Base-by-base conservation (phyloP, 140 eudicot species). In the Bidens hawaiensis region DNA sequence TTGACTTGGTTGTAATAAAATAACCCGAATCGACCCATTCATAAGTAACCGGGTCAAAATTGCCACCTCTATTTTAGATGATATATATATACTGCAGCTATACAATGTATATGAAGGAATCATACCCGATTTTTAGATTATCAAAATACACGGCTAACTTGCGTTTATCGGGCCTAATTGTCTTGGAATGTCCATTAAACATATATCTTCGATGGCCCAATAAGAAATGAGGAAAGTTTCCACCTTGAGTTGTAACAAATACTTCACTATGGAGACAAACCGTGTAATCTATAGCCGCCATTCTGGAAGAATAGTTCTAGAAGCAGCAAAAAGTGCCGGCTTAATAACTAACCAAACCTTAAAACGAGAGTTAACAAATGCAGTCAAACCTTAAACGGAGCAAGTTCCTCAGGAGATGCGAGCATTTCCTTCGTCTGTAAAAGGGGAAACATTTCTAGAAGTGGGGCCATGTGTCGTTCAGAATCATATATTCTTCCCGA, bases 251-350 rank as follows among this genome's bases (percentile, higher is more conserved):
- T 28, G 97, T 90, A 36, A 90, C 96, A 78, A 90, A 90, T 10
- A 90, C 97, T 73, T 90, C 97, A 58, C 97, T 86, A 52, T 90
- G 96, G 25, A 90, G 96, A 81, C 97, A 90, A 1, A 90, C 97
- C 4, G 96, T 90, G 74, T 90, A 90, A 73, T 90, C 97, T 73
- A 90, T 84, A 46, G 96, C 96, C 31, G 97, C 97, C 97, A 90
- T 87, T 76, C 97, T 79, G 50, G 97, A 90, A 60, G 97, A 90
- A 65, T 75, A 90, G 65, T 87, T 84, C 97, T 91, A 80, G 21
- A 80, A 68, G 36, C 75, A 71, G 71, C 11, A 71, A 65, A 53
- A 59, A 7, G 52, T 31, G 67, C 63, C 61, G 66, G 65, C n/a
- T 13, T 18, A 51, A 13, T 0, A 2, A 0, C 6, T 23, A 25